Evolutionary conservation across 352 stramenopile species (phyloP), one percentile per base, ranked within the genome.

Genomic region (Elongisporangium prolatum): DNA sequence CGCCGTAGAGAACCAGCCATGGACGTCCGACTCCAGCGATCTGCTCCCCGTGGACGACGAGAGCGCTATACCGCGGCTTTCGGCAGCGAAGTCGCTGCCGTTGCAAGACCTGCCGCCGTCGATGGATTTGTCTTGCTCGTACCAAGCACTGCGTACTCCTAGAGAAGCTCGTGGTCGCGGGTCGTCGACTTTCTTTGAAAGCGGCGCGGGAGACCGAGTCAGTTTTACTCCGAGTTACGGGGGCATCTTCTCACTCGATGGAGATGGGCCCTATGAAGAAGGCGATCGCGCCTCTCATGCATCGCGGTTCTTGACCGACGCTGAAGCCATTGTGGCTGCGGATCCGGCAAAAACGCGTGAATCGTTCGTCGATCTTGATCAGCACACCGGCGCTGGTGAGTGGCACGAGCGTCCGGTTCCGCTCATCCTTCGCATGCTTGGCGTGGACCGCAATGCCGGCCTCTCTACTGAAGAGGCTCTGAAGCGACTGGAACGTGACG

Each of bases 71-170:
- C 34, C 34, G 11, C 34, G 34, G 34, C 34, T 13, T 44, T 17
- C 34, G 34, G 34, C 34, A 44, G 34, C 34, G 34, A 44, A 44
- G 34, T 44, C 34, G 34, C 34, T 44, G 34, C 11, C 34, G 34
- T 44, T 13, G 34, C 34, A 44, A 44, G 34, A 44, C 34, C 34
- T 44, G 34, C 34, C 62, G 61, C 61, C 68, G 58, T 60, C 67
- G 63, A 65, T 59, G 22, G 67, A 68, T 63, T 80, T 72, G 62
- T 83, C 75, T 77, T 83, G 73, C 75, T 86, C 67, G 48, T 88
- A 87, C 74, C 74, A 64, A 64, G 68, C 61, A 66, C 69, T 72
- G 72, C 72, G 51, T 74, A 90, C 80, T 77, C 74, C 80, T 87
- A 87, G 72, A 67, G 74, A 67, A 52, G 68, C 63, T 54, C 60